A percentile compares a stretch with the other conserved stretches of the same genome.
These are phyloP conservation scores for Ormosia semicastrata DNA, from an alignment of 306 rosid genomes.

Conservation along the genomic window DNA sequence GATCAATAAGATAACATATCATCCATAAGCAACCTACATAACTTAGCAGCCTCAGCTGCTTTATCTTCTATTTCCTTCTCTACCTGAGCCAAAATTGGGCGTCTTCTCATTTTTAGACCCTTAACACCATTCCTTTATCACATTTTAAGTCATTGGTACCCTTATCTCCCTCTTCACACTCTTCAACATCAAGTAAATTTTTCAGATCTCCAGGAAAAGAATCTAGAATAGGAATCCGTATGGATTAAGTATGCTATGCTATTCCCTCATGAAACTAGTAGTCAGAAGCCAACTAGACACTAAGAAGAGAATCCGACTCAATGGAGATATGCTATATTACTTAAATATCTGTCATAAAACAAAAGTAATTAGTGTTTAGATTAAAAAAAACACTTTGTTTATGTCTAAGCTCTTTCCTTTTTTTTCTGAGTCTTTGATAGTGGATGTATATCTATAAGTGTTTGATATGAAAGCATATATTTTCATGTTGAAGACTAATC, in stretches of 20 bases:
- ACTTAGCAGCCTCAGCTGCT: constrained; percentile 85
- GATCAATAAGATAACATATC: constrained; percentile 53
- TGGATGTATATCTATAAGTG: too few relatives aligned
- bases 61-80: constrained; percentile 93
- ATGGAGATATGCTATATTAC: not conserved
- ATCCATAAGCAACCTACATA: constrained; percentile 85
- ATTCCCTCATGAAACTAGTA: too few relatives aligned
- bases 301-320: not conserved
- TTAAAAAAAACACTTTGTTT: too few relatives aligned
- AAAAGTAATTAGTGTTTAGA: not conserved
- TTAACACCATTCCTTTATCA: constrained; percentile 77
- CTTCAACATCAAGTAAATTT: constrained; percentile 96
- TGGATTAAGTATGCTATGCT: too few relatives aligned
- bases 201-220: too few relatives aligned
- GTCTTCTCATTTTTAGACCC: constrained; percentile 91
- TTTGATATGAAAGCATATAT: too few relatives aligned
- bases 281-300: too few relatives aligned
- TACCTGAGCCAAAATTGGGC: constrained; percentile 74
- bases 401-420: too few relatives aligned
- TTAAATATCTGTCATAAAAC: not conserved
- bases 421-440: too few relatives aligned
- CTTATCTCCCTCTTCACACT: constrained; percentile 76
- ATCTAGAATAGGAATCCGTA: too few relatives aligned
- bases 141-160: constrained; percentile 63
- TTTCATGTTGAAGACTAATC: too few relatives aligned